Evolutionary conservation across 2,329 filamentous ascomycete species (phyloP).

Genomic region (Colletotrichum chrysophilum): DNA sequence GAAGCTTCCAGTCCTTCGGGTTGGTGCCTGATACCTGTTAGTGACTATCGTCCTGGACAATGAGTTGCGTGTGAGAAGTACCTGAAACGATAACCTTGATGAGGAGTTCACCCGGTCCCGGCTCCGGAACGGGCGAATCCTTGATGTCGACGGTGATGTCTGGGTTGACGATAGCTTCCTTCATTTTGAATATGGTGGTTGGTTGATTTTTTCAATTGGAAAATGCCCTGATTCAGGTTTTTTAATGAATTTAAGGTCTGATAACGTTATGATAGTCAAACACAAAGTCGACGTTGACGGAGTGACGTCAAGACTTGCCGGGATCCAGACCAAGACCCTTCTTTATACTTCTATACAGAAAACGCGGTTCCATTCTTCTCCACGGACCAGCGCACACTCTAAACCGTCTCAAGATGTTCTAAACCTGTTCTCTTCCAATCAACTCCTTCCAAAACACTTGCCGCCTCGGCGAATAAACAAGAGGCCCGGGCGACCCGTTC

Average conservation of each 20-base stretch:
- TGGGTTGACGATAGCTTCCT: slow-evolving; percentile 20
- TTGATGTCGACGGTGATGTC: slow-evolving; percentile 13
- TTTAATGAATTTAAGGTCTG: neutral
- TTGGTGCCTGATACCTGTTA: slow-evolving; percentile 24
- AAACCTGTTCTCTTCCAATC: neutral
- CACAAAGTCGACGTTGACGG: neutral
- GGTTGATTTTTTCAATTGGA: too few relatives aligned
- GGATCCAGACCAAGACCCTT: neutral
- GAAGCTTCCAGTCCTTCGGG: slow-evolving; percentile 33
- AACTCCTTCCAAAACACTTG: neutral
- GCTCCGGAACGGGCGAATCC: slow-evolving; percentile 19
- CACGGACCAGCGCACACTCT: neutral
- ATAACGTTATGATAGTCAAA: neutral
- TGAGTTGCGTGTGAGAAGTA: neutral
- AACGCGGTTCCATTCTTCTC: neutral
- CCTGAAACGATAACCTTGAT: slow-evolving; percentile 25
- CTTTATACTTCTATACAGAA: neutral
- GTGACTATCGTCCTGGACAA: neutral
- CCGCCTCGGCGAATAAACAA: neutral
- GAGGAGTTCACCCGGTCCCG: slow-evolving; percentile 25
- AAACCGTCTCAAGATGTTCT: neutral
- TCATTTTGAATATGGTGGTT: slow-evolving; percentile 2
- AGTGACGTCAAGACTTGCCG: slow-evolving; percentile 12
- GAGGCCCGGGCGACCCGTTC: neutral
- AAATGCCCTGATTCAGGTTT: neutral